Evolutionary conservation across 768 basidiomycete species (phyloP), one percentile per base, ranked within the genome.

Genomic region (Mycena leptocephala): DNA sequence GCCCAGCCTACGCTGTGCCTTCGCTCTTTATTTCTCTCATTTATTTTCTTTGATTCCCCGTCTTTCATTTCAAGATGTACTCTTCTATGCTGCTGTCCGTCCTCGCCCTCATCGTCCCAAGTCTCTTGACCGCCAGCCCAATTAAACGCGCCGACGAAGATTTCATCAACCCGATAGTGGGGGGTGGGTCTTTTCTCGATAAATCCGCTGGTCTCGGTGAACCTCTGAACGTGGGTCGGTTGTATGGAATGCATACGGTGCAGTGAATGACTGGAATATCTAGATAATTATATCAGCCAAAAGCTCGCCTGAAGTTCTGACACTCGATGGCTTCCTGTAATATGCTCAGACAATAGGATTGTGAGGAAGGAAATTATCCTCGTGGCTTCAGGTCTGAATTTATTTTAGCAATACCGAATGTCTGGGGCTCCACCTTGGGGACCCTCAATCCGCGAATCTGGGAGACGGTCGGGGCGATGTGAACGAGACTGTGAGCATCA

Each of bases 331-430:
- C 0, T 61, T 88, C 55, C 32, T 88, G 67, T 88, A 89, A 79
- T 89, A 82, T 72, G 89, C 88, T 0, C 83, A 81, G 28, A 85
- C 88, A 7, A 84, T 90, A 28, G 88, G 88, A 24, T 89, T 88
- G 89, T 90, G 61, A 75, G 87, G 18, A 20, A 24, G 4, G 43
- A 6, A 48, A 13, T 6, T 18, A 28, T 51, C 24, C 16, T 16
- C 20, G 20, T 26, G 5, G 32, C n/a, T 33, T 37, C 5, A 63
- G 26, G 5, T 30, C 56, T 35, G 24, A 39, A 41, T n/a, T n/a
- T 24, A 28, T 35, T 22, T 14, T 70, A 84, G 84, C 65, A 87
- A 87, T 8, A 79, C 80, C 32, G 89, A 90, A 81, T 90, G 88
- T 74, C 79, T 89, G 2, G 85, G 83, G 0, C 70, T 86, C 58